phyloP scores from a whole-genome alignment of 345 rosid species.

The Populus nigra region DNA sequence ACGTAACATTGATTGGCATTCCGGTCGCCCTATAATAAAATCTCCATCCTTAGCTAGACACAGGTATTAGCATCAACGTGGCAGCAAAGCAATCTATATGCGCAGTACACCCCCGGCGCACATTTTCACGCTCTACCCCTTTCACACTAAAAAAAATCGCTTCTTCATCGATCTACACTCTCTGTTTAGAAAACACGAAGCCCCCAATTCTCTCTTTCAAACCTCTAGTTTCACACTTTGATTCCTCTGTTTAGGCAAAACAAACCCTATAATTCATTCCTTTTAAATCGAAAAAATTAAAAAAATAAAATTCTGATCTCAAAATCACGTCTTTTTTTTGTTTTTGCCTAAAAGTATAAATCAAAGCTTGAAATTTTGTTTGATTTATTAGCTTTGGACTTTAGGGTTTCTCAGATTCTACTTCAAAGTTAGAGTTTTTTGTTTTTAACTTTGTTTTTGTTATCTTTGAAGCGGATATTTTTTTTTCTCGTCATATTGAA shows the following conservation, averaged over 20 bases:
- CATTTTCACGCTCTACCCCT: too few relatives aligned
- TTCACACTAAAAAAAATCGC: too few relatives aligned
- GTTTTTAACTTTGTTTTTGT: too few relatives aligned
- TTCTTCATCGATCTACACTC: too few relatives aligned
- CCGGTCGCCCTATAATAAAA: too few relatives aligned
- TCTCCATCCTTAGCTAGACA: too few relatives aligned
- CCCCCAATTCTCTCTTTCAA: neutral
- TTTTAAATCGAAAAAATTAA: neutral
- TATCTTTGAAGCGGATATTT: neutral
- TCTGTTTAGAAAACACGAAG: neutral
- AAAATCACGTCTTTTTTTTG: neutral
- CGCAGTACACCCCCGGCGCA: too few relatives aligned
- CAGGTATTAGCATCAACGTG: too few relatives aligned
- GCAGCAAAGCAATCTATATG: too few relatives aligned
- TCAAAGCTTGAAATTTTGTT: neutral
- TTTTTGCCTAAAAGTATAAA: neutral
- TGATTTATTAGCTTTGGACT: neutral
- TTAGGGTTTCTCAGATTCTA: neutral
- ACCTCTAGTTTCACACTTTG: neutral
- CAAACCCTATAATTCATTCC: neutral
- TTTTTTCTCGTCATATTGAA: neutral
- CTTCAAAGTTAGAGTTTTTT: neutral
- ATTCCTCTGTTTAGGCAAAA: neutral
- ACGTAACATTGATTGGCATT: too few relatives aligned
- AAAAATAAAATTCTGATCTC: neutral